Conservation (phyloP, 2,329 filamentous ascomycete species). For the Uncinocarpus reesii region DNA sequence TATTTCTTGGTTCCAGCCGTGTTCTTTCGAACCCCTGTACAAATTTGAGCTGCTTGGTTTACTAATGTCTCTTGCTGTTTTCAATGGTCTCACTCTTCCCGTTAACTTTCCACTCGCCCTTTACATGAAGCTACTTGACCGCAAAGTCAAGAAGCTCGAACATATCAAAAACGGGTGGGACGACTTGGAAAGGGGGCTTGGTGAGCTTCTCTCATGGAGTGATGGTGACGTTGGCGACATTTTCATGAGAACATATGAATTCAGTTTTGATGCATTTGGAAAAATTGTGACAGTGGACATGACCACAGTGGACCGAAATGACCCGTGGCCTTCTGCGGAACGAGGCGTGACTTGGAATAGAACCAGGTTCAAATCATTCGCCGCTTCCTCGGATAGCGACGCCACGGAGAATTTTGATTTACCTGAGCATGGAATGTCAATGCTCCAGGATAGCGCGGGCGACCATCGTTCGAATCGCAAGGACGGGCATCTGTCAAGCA, state of each 20-base stretch:
- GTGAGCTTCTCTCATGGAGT: conserved; percentile 63
- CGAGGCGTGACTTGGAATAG: conserved; percentile 15
- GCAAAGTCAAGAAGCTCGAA: conserved; percentile 58
- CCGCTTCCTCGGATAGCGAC: conserved; percentile 6
- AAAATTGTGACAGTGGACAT: conserved; percentile 47
- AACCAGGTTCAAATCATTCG: conserved; percentile 6
- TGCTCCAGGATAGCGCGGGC: conserved; percentile 12
- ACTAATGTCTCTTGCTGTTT: conserved; percentile 78
- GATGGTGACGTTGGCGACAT: conserved; percentile 72
- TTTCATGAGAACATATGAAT: conserved; percentile 77
- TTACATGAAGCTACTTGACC: conserved; percentile 66
- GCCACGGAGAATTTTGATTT: conserved; percentile 1
- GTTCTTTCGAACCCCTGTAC: conserved; percentile 71
- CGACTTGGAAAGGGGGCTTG: conserved; percentile 63
- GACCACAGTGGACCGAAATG: conserved; percentile 33
- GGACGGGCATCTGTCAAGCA: conserved; percentile 15
- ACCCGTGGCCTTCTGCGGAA: conserved; percentile 26
- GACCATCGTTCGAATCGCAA: conserved; percentile 3
- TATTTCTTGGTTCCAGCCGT: conserved; percentile 80
- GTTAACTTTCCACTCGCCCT: conserved; percentile 78
- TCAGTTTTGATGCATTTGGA: conserved; percentile 56
- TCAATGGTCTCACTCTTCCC: conserved; percentile 85
- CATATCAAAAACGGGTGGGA: conserved; percentile 85
- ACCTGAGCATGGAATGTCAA: conserved; percentile 10
- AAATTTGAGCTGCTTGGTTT: conserved; percentile 84